phyloP scores from a whole-genome alignment of 441 rosid genomes.

The Pelargonium myrrhifolium region DNA sequence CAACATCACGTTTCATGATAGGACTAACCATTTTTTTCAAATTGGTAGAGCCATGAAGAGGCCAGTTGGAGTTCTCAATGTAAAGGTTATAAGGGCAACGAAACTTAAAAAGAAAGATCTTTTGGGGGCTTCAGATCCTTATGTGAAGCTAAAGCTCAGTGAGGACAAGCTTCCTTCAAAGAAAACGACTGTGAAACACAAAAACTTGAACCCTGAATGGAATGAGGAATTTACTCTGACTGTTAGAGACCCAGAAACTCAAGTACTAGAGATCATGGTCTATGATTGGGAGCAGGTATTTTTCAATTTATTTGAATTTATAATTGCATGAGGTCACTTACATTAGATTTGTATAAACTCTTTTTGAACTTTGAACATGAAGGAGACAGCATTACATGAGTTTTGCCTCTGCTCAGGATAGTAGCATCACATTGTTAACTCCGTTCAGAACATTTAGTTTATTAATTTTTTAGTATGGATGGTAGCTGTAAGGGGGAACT shows the following conservation, averaged over 20 bases:
- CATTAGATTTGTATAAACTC: no score
- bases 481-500: no score
- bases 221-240: conserved; percentile 19
- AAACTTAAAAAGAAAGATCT: conserved; percentile 21
- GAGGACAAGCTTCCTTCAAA: conserved; percentile 19
- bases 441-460: no score
- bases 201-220: conserved; percentile 24
- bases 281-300: conserved; percentile 14
- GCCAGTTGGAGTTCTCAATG: conserved; percentile 19
- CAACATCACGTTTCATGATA: background rate
- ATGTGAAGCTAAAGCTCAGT: conserved; percentile 18
- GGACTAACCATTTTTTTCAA: background rate
- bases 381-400: no score
- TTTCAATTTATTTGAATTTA: background rate
- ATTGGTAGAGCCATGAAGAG: conserved; percentile 19
- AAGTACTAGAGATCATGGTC: conserved; percentile 19
- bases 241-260: conserved; percentile 20
- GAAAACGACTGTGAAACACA: conserved; percentile 20
- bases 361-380: no score
- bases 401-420: no score
- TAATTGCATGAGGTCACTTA: no score
- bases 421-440: no score
- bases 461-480: no score
- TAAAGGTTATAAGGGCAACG: conserved; percentile 17
- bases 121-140: conserved; percentile 23